Conservation (phyloP, 2,329 filamentous ascomycete genomes). For the Xylaria sp. region DNA sequence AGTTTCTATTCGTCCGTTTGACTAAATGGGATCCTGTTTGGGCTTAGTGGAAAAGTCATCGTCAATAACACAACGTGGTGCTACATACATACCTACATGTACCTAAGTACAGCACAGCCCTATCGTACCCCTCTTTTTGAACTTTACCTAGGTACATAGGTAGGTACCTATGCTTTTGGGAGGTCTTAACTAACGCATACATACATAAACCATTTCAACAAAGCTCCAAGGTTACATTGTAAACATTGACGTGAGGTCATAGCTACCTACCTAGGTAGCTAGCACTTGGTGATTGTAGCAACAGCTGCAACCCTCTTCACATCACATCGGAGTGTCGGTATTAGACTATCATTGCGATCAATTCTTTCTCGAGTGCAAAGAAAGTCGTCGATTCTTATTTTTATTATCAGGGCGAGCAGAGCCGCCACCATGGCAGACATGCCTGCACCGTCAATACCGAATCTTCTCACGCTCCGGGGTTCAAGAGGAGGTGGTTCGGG, state of each 20-base stretch:
- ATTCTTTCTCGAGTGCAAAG: background rate
- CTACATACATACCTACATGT: too few relatives aligned
- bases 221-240: background rate
- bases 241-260: background rate
- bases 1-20: constrained; percentile 7
- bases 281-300: background rate
- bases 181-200: background rate
- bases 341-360: background rate
- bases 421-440: constrained; percentile 55
- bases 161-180: too few relatives aligned
- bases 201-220: background rate
- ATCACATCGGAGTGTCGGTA: background rate
- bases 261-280: background rate
- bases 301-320: background rate
- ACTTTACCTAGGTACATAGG: too few relatives aligned
- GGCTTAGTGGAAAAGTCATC: background rate
- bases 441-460: constrained; percentile 80
- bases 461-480: constrained; percentile 71
- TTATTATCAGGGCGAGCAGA: background rate
- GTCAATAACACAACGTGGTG: background rate
- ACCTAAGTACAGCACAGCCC: constrained; percentile 8
- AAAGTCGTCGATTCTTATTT: background rate
- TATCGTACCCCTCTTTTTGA: background rate
- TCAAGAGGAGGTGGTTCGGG: constrained; percentile 56
- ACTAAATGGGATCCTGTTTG: background rate